phyloP scores from a whole-genome alignment of 1,284 basidiomycete genomes.

The Moesziomyces globuligerus region DNA sequence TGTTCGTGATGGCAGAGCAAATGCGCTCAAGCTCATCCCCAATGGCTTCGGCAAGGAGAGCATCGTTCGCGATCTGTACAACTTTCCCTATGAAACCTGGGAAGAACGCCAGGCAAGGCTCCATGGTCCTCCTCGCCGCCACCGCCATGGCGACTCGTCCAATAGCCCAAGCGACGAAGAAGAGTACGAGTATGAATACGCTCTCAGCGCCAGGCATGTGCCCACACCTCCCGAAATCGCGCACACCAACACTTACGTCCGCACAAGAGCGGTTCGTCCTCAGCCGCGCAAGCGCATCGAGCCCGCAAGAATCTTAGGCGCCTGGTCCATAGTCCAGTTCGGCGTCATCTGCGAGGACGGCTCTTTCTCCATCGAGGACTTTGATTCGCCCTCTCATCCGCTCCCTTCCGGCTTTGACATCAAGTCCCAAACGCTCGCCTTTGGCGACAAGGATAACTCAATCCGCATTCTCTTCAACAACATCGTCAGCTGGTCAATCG shows the following conservation, averaged over 20 bases:
- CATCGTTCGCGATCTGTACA: constrained; percentile 11
- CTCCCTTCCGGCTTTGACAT: constrained; percentile 24
- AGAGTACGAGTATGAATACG: background rate
- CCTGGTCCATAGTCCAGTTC: constrained; percentile 27
- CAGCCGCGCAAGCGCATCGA: constrained; percentile 4
- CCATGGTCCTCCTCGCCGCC: background rate
- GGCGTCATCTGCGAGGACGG: constrained; percentile 35
- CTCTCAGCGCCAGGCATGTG: background rate
- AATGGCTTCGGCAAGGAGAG: constrained; percentile 19
- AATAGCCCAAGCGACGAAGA: constrained; percentile 5
- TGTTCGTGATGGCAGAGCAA: constrained; percentile 5
- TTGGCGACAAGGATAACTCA: constrained; percentile 27
- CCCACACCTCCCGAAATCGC: background rate
- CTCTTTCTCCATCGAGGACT: constrained; percentile 40
- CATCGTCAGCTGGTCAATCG: constrained; percentile 32
- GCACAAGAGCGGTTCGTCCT: background rate
- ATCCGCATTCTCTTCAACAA: constrained; percentile 41
- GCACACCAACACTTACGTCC: background rate
- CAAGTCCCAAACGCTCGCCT: constrained; percentile 15
- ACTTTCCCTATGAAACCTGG: constrained; percentile 15
- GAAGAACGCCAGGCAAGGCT: constrained; percentile 12
- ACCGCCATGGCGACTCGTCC: background rate
- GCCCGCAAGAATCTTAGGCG: constrained; percentile 4
- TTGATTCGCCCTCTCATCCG: constrained; percentile 4
- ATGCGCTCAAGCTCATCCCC: constrained; percentile 16